Evolutionary conservation across 495 filamentous ascomycete genomes (phyloP), one percentile per base, ranked within the genome.

Genomic region (Penicillium canariense): DNA sequence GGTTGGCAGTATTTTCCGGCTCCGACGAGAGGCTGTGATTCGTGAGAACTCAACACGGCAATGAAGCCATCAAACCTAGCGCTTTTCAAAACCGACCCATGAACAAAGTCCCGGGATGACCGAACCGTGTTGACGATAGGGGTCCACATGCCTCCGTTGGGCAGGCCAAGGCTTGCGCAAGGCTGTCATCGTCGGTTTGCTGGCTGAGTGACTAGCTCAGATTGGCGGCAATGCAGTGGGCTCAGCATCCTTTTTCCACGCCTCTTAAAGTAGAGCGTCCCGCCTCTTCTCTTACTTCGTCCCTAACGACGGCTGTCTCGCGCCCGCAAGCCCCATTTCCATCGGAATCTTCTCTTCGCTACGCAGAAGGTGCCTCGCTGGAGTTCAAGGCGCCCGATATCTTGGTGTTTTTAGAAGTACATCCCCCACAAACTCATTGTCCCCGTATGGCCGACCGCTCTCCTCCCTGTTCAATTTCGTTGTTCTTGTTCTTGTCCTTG

Each of bases 1-100:
- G 61, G 61, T 31, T 43, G 52, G 58, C 42, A 58, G 10, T 52
- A 40, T 56, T 51, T 42, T 40, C 59, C 55, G 59, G 0, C 11
- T 12, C 54, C n/a, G 42, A 42, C 52, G 48, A 25, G 14, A 50
- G 25, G 6, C 25, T 49, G 20, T 28, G 14, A 52, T 47, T 35
- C 11, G 31, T 39, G 40, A 39, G 12, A 17, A 35, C 49, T 18
- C 18, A 28, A 50, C 36, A 11, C 28, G 9, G 15, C 34, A 28
- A 15, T 38, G 14, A 26, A 50, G 8, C 2, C 26, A 11, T 22
- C 18, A 40, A 40, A 40, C 38, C 38, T 23, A 22, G 38, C 38
- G 38, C 38, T 40, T 40, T 20, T 22, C 20, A 40, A 11, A 22
- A 40, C 23, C 34, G 18, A 2, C 2, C 14, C 2, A 34, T 38